phyloP scores from a whole-genome alignment of 73 alveolate genomes.

The Paramecium sonneborni region DNA sequence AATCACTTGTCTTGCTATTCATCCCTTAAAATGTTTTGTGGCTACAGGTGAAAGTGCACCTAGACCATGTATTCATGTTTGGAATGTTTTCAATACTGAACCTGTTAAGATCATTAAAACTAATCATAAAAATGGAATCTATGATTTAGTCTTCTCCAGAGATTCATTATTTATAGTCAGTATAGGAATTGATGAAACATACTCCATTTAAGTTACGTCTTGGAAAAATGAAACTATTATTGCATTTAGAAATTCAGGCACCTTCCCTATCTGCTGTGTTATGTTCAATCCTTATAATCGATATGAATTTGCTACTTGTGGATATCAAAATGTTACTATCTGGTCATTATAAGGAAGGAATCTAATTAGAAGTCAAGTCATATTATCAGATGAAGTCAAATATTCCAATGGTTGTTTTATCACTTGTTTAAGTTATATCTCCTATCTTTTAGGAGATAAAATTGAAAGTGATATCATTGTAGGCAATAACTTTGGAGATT shows the following conservation, averaged over 20 bases:
- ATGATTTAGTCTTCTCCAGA: conserved; percentile 43
- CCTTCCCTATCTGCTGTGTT: conserved; percentile 82
- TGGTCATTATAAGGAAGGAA: conserved; percentile 89
- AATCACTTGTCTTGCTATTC: conserved; percentile 87
- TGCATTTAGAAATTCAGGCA: conserved; percentile 87
- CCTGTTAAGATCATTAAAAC: conserved; percentile 71
- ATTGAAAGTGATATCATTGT: conserved; percentile 85
- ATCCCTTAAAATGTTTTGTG: conserved; percentile 80
- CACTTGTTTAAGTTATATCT: conserved; percentile 67
- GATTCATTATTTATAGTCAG: conserved; percentile 59
- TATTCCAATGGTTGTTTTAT: conserved; percentile 54
- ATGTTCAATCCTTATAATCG: conserved; percentile 83
- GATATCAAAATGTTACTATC: conserved; percentile 85
- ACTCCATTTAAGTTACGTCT: conserved; percentile 74
- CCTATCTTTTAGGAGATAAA: conserved; percentile 76
- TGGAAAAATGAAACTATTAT: conserved; percentile 82
- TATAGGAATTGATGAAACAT: conserved; percentile 60
- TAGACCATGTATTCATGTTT: conserved; percentile 84
- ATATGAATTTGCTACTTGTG: conserved; percentile 87
- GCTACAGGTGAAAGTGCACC: conserved; percentile 95
- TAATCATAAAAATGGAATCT: conserved; percentile 61
- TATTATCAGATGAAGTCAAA: conserved; percentile 54
- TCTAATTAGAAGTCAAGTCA: conserved; percentile 68
- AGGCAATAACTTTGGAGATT: conserved; percentile 91
- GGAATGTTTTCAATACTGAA: conserved; percentile 91